Percentiles rank a stretch among this genome's conserved stretches.
Evolutionary conservation across 441 rosid species (phyloP).

Genomic region (Erysimum cheiri): DNA sequence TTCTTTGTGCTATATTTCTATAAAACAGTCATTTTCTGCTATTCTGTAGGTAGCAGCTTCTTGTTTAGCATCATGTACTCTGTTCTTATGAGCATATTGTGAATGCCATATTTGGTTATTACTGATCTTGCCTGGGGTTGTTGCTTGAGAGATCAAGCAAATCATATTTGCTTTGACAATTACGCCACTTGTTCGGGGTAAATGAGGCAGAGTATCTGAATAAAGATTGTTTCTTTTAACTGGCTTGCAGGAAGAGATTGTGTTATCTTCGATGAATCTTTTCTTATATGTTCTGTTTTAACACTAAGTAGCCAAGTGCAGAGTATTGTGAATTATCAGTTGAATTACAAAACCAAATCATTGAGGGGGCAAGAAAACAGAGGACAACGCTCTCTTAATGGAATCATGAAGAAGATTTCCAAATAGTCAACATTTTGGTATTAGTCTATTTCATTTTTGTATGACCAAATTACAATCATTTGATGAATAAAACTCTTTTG

Average conservation of each 20-base stretch:
- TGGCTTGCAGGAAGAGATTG: not conserved
- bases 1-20: not conserved
- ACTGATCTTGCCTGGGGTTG: conserved; percentile 19
- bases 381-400: conserved; percentile 13
- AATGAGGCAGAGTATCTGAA: conserved; percentile 18
- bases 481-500: conserved; percentile 18
- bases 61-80: conserved; percentile 1
- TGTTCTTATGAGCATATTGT: conserved; percentile 22
- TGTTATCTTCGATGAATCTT: not conserved
- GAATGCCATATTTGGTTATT: conserved; percentile 1
- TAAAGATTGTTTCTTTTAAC: conserved; percentile 9
- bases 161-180: conserved; percentile 32
- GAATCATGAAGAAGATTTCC: conserved; percentile 22
- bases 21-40: not conserved
- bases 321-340: conserved; percentile 35
- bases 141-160: conserved; percentile 22
- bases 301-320: conserved; percentile 40
- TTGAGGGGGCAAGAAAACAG: conserved; percentile 28
- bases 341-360: conserved; percentile 30
- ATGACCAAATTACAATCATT: conserved; percentile 15
- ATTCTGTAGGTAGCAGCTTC: not conserved
- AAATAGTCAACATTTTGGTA: conserved; percentile 30
- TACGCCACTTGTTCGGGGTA: not conserved
- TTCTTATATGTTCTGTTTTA: not conserved
- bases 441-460: not conserved